Base-by-base conservation (phyloP, 2,329 filamentous ascomycete genomes). In the Ceratocystis albifundus region DNA sequence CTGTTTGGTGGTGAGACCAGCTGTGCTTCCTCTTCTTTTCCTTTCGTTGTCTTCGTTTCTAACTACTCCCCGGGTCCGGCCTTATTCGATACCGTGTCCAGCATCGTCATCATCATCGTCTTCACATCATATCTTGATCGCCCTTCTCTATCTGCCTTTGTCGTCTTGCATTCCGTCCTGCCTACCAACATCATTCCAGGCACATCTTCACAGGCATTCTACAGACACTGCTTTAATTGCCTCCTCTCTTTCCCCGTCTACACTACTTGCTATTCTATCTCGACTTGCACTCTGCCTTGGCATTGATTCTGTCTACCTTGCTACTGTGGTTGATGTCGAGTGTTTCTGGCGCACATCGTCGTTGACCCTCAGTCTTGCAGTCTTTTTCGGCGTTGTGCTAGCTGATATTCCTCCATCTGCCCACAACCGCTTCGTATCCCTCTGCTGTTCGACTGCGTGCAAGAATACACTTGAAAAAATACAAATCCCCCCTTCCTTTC, bases 181-280 rank as follows among this genome's bases (percentile, higher is more conserved):
- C 8, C 36, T 45, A 30, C 22, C 61, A 50, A 63, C 61, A n/a
- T 30, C 61, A 63, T 63, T 48, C 61, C 61, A 63, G 8, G 12
- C 44, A 32, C 7, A 50, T 50, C 44, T 32, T n/a, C 22, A 30
- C 61, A 7, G 28, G 4, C 61, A 46, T 30, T 46, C 22, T 45
- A 15, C 8, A 8, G 8, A 17, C 30, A 8, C 32, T 17, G 44
- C n/a, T 10, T 59, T 22, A 45, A n/a, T 59, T 59, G 41, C 17
- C 30, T 10, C n/a, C 25, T 17, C 17, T 53, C 7, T 41, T 55
- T 50, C 17, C 20, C 8, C 15, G 30, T n/a, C n/a, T n/a, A n/a
- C n/a, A n/a, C n/a, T n/a, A n/a, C 17, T 1, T 4, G 0, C 36
- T 41, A 15, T 41, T 41, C 36, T 3, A 41, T 53, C 48, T 53